Evolutionary conservation across 164 flowering plant species (phyloP), one percentile per base, ranked within the genome.

Genomic region (Houttuynia cordata): DNA sequence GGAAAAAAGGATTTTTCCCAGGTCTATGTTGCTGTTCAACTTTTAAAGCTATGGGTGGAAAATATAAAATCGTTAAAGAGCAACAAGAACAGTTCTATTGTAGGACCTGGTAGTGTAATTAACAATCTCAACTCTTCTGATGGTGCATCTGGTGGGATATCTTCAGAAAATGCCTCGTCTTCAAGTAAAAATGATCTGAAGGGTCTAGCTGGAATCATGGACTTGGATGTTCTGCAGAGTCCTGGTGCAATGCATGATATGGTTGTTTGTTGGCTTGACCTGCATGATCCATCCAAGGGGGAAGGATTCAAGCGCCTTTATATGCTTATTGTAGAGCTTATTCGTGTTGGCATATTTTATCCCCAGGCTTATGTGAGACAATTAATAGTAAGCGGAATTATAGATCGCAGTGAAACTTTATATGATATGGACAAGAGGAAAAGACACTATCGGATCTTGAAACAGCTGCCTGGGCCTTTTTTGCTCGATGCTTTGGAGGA

Each of bases 251-350:
- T 94, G 65, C 99, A 94, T 75, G 99, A 94, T 69, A 79, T 87
- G 51, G 60, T 91, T 8, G 97, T 94, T 10, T 94, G 97, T 69
- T 94, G 97, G 97, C 80, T 94, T 59, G 99, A 94, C 80, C 99
- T 87, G 62, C 99, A 91, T 76, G 90, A 83, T 57, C 78, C 68
- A 47, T 75, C 75, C 25, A 82, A 74, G 64, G 75, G 88, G 55
- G 92, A 82, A 74, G 92, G 96, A 59, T 72, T 72, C 49, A 79
- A 85, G 75, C 84, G 91, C 22, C 68, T 87, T 67, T 87, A 85
- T 60, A 71, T 87, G 30, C 83, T 94, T 24, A 63, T 91, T 49
- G 69, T 79, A 63, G 99, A 91, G 67, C 88, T 94, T 20, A 78
- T 81, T 53, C 78, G 78, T 34, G 75, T 83, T 61, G 92, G 97